phyloP scores from a whole-genome alignment of 2,329 filamentous ascomycete species.

The Talaromyces islandicus region DNA sequence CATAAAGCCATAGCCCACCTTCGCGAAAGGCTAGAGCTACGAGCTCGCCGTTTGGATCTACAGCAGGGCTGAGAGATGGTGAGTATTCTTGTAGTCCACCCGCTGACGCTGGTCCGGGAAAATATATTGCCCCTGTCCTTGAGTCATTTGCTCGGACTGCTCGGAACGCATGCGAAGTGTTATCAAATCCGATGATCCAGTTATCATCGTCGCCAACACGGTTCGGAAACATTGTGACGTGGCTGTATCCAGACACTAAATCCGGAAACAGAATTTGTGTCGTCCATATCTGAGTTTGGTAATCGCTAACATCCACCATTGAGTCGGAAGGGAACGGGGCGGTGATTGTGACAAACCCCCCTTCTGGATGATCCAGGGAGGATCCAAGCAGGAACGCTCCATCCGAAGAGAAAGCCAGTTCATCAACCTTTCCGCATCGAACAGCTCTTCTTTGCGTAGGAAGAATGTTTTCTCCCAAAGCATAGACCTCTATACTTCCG shows the following conservation, averaged over 20 bases:
- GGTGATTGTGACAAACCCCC: slow-evolving; percentile 69
- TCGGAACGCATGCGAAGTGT: slow-evolving; percentile 69
- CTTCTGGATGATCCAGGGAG: slow-evolving; percentile 57
- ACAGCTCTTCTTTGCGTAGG: slow-evolving; percentile 66
- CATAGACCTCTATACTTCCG: slow-evolving; percentile 82
- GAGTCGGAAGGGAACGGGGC: slow-evolving; percentile 68
- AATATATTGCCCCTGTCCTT: slow-evolving; percentile 71
- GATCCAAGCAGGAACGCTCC: slow-evolving; percentile 74
- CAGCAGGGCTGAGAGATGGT: slow-evolving; percentile 64
- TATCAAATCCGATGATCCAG: slow-evolving; percentile 75
- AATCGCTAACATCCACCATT: slow-evolving; percentile 50
- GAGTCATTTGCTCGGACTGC: slow-evolving; percentile 70
- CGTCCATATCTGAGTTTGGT: slow-evolving; percentile 73
- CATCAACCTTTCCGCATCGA: slow-evolving; percentile 70
- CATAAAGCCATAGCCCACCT: slow-evolving; percentile 72
- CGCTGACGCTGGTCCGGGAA: slow-evolving; percentile 58
- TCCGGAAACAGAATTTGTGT: slow-evolving; percentile 81
- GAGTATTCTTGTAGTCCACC: slow-evolving; percentile 51
- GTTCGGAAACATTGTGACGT: slow-evolving; percentile 60
- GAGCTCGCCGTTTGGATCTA: slow-evolving; percentile 64
- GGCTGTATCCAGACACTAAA: slow-evolving; percentile 70
- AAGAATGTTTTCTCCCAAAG: slow-evolving; percentile 59
- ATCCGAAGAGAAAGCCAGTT: slow-evolving; percentile 68
- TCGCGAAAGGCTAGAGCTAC: slow-evolving; percentile 68
- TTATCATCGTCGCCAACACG: slow-evolving; percentile 54